Evolutionary conservation across 352 stramenopile genomes (phyloP).

Genomic region (Phytophthora ohioensis): DNA sequence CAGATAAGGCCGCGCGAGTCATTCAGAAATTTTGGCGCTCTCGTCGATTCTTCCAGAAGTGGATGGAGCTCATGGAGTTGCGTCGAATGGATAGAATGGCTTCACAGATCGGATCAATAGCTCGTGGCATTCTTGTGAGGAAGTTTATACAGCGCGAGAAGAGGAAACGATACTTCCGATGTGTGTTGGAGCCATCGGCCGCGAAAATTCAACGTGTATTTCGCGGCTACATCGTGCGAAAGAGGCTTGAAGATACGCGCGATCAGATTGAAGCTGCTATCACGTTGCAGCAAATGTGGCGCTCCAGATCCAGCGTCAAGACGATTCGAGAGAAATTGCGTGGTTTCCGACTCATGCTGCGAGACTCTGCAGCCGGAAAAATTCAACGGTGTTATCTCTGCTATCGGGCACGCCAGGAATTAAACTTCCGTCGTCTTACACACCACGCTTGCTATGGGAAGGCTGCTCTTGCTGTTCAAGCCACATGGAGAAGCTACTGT

Average conservation of each 20-base stretch:
- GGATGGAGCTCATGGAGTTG: conserved; percentile 58
- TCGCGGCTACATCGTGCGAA: conserved; percentile 66
- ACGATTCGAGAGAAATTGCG: conserved; percentile 49
- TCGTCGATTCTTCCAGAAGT: conserved; percentile 54
- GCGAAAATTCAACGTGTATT: conserved; percentile 76
- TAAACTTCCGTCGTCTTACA: conserved; percentile 51
- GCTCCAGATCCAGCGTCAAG: conserved; percentile 51
- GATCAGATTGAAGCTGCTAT: conserved; percentile 75
- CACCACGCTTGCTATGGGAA: conserved; percentile 58
- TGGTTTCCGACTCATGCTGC: conserved; percentile 55
- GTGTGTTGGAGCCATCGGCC: conserved; percentile 57
- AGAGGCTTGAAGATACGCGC: conserved; percentile 56
- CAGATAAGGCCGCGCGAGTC: conserved; percentile 38
- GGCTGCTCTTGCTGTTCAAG: conserved; percentile 71
- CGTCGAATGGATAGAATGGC: conserved; percentile 67
- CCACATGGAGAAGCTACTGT: conserved; percentile 73
- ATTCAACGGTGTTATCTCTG: conserved; percentile 76
- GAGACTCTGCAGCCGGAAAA: conserved; percentile 43
- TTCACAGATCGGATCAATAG: conserved; percentile 67
- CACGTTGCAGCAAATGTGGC: conserved; percentile 82
- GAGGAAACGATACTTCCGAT: conserved; percentile 47
- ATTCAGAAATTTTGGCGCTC: conserved; percentile 70
- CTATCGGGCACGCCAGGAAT: conserved; percentile 54
- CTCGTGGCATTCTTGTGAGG: conserved; percentile 63
- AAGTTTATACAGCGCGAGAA: conserved; percentile 65